Conservation (phyloP, 2,329 filamentous ascomycete genomes). For the Elsinoe perseae region DNA sequence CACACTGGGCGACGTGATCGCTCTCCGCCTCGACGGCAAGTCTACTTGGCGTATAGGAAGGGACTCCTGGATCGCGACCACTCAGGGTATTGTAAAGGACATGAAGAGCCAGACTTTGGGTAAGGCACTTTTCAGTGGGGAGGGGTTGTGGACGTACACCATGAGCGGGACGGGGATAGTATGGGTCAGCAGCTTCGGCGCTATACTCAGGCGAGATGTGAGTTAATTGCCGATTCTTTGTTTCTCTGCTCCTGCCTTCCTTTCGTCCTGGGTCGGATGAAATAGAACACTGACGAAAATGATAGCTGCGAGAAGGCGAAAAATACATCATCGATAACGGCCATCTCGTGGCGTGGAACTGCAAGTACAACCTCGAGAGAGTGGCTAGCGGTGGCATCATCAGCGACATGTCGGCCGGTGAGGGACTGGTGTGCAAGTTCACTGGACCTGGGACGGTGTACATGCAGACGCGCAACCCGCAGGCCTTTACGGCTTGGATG, state of each 20-base stretch:
- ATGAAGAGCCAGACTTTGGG: constrained; percentile 77
- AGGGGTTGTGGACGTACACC: constrained; percentile 85
- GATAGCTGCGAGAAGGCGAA: constrained; percentile 55
- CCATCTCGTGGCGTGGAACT: constrained; percentile 94
- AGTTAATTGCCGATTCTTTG: too few relatives aligned
- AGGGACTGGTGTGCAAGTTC: constrained; percentile 92
- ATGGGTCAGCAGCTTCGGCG: constrained; percentile 89
- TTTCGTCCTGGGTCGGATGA: neutral
- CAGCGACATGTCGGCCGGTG: constrained; percentile 71
- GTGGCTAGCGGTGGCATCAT: constrained; percentile 86
- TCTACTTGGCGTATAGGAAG: constrained; percentile 78
- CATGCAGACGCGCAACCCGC: constrained; percentile 82
- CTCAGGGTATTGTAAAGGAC: constrained; percentile 79
- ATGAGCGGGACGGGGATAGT: constrained; percentile 72
- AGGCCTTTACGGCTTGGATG: constrained; percentile 51
- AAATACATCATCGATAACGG: constrained; percentile 69
- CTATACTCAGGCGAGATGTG: constrained; percentile 90
- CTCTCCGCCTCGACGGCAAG: constrained; percentile 62
- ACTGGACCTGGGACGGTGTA: constrained; percentile 84
- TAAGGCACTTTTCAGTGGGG: constrained; percentile 90
- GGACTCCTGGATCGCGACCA: constrained; percentile 78
- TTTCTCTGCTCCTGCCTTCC: constrained; percentile 4
- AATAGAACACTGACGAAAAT: neutral
- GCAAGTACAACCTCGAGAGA: constrained; percentile 83
- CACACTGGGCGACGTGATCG: constrained; percentile 76